Evolutionary conservation across 73 alveolate genomes (phyloP).

Genomic region (Paramecium tetraurelia): DNA sequence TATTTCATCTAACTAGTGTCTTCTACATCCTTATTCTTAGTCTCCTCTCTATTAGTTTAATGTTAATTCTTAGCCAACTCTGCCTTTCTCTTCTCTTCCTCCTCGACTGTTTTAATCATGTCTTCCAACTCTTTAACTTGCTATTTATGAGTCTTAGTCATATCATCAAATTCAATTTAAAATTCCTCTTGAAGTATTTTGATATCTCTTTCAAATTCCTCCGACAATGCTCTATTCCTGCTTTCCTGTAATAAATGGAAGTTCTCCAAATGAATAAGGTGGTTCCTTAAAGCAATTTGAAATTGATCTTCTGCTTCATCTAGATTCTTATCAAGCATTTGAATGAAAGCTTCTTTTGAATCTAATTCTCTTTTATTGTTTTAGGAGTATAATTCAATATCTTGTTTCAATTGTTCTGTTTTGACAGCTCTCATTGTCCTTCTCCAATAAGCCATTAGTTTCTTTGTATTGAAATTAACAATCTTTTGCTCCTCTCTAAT

Average conservation of each 20-base stretch:
- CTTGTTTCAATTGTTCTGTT: conserved; percentile 93
- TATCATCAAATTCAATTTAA: conserved; percentile 90
- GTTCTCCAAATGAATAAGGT: conserved; percentile 91
- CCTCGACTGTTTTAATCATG: conserved; percentile 93
- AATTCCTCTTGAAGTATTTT: conserved; percentile 88
- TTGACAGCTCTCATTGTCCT: conserved; percentile 97
- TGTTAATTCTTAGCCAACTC: conserved; percentile 87
- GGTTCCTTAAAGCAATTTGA: conserved; percentile 96
- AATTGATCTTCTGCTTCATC: conserved; percentile 98
- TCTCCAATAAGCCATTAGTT: conserved; percentile 96
- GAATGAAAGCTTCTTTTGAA: conserved; percentile 97
- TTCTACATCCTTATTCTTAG: conserved; percentile 79
- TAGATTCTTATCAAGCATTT: conserved; percentile 96
- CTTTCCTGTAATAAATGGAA: conserved; percentile 84
- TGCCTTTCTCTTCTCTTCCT: conserved; percentile 88
- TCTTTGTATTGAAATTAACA: conserved; percentile 90
- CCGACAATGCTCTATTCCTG: conserved; percentile 91
- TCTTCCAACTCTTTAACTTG: conserved; percentile 93
- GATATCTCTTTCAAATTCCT: conserved; percentile 93
- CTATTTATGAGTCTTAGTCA: conserved; percentile 83
- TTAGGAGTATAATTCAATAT: conserved; percentile 90
- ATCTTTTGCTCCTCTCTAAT: conserved; percentile 78
- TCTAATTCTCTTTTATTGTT: conserved; percentile 98
- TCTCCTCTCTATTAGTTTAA: conserved; percentile 82
- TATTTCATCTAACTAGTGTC: conserved; percentile 77